Conservation (phyloP, 1,284 basidiomycete species). For the Athelia sp. region DNA sequence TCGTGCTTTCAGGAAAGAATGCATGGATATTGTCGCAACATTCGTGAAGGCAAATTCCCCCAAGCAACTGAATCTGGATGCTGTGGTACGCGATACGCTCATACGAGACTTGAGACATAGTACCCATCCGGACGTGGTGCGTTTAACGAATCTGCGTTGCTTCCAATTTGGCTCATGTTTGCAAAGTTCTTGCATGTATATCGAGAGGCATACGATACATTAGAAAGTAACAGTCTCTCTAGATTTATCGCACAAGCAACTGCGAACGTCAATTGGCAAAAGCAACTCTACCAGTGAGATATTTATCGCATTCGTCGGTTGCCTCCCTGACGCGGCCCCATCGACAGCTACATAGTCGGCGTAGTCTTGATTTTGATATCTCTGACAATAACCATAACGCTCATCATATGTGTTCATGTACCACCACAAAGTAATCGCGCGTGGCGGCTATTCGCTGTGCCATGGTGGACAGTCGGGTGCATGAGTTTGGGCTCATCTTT, state of each 20-base stretch:
- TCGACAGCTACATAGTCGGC: not conserved
- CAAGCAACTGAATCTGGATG: constrained; percentile 32
- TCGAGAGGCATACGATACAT: constrained; percentile 24
- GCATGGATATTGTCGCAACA: constrained; percentile 28
- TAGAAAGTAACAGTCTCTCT: constrained; percentile 25
- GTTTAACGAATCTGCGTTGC: constrained; percentile 10
- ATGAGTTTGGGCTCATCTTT: constrained; percentile 31
- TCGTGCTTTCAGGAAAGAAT: constrained; percentile 24
- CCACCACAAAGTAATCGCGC: constrained; percentile 23
- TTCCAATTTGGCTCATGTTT: not conserved
- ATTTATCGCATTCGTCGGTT: constrained; percentile 17
- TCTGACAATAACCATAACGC: constrained; percentile 20
- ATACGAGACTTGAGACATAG: constrained; percentile 25
- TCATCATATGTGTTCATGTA: constrained; percentile 23
- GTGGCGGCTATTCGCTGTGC: constrained; percentile 27
- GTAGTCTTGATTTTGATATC: constrained; percentile 11
- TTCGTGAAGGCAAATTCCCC: constrained; percentile 28
- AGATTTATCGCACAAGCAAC: constrained; percentile 23
- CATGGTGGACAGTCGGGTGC: constrained; percentile 24
- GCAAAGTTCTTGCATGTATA: constrained; percentile 33
- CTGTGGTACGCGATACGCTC: constrained; percentile 24
- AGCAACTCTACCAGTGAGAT: constrained; percentile 31
- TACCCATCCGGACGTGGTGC: constrained; percentile 35
- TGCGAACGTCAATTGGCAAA: constrained; percentile 32
- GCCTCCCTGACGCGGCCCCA: not conserved